These are phyloP conservation scores for Pulveroboletus frians DNA, from an alignment of 768 basidiomycete genomes.

Conservation along the genomic window DNA sequence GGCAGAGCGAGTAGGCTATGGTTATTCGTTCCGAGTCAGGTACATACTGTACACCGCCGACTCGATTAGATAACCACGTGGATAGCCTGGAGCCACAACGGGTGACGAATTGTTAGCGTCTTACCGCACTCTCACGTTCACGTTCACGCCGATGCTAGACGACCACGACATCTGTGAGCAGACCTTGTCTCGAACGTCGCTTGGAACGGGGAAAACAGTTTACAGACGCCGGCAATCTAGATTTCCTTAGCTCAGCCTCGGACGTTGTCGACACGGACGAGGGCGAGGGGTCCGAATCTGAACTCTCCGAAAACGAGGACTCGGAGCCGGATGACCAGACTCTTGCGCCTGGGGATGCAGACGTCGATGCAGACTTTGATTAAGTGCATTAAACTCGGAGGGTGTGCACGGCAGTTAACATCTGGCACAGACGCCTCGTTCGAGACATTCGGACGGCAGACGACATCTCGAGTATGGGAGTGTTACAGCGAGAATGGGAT, in stretches of 20 bases:
- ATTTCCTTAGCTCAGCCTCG: conserved; percentile 1
- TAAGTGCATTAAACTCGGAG: neutral
- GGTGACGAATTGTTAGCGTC: too few relatives aligned
- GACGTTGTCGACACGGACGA: conserved; percentile 4
- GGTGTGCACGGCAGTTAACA: neutral
- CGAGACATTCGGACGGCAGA: conserved; percentile 51
- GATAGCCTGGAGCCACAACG: too few relatives aligned
- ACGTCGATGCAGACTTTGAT: conserved; percentile 22
- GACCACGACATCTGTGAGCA: conserved; percentile 18
- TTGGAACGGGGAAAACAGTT: conserved; percentile 28
- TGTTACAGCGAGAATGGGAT: conserved; percentile 1
- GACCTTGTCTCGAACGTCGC: conserved; percentile 50
- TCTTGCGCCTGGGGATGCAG: conserved; percentile 11
- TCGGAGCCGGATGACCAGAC: conserved; percentile 1
- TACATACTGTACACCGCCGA: too few relatives aligned
- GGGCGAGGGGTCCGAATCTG: neutral
- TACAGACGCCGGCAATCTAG: conserved; percentile 7
- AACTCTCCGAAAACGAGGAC: neutral
- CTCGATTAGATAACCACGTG: too few relatives aligned
- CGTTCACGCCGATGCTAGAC: conserved; percentile 5
- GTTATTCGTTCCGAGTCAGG: too few relatives aligned
- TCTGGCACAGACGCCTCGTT: conserved; percentile 53
- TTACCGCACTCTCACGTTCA: neutral
- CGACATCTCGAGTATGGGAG: conserved; percentile 28
- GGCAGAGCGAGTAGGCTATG: too few relatives aligned